Evolutionary conservation across 2,329 filamentous ascomycete genomes (phyloP), one percentile per base, ranked within the genome.

Genomic region (Trichoderma harzianum): DNA sequence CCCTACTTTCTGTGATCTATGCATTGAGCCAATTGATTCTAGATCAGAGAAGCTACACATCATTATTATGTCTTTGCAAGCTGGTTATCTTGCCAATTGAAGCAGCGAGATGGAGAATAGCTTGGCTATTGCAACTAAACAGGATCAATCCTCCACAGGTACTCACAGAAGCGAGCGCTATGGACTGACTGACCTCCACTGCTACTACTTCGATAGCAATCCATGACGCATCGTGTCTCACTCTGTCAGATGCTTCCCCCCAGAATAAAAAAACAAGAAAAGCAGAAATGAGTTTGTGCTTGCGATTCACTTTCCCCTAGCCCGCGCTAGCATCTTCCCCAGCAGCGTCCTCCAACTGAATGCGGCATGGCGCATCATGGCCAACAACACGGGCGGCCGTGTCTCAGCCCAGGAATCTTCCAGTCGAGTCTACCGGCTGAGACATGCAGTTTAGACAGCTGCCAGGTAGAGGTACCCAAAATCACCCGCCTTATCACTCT

Each of bases 261-360:
- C 5, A 21, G 11, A 21, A 24, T n/a, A 18, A 57, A 32, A 70
- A 70, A 67, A 21, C 63, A 72, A 43, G 36, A 61, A 60, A 69
- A 12, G 8, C 39, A 26, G 34, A 61, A 43, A 28, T 16, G 24
- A 67, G 24, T 24, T 39, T 67, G 53, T 39, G 30, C 16, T 62
- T 61, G 28, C 71, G 68, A 72, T 72, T 47, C 55, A 62, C 21
- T 58, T 8, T 24, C 36, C 51, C 64, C 71, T 72, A 71, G 71
- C 36, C 62, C 34, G 68, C 53, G 62, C 70, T 72, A 72, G 26
- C 34, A 47, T 70, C 71, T 64, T 62, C 58, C 30, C 51, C 58
- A 53, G 47, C 66, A 47, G 14, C 62, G 36, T 62, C 55, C n/a
- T 36, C 53, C 67, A 53, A n/a, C 70, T 58, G 12, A 60, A 72